Percentiles rank a stretch among this genome's conserved stretches.
Conservation (phyloP, 768 basidiomycete genomes). For the Termitomyces sp. region DNA sequence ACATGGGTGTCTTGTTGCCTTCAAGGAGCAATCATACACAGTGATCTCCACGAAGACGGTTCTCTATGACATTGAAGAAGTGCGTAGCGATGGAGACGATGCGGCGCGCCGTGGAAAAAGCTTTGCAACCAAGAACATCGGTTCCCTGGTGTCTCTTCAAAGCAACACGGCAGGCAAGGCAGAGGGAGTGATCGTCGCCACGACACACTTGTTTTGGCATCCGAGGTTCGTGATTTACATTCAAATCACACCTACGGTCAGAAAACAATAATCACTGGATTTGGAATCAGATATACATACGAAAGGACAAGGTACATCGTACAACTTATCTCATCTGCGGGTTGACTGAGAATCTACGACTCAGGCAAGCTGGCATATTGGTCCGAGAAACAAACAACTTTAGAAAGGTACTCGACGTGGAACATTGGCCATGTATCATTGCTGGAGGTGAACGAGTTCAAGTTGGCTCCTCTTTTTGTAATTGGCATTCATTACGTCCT, state of each 20-base stretch:
- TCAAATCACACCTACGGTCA: too few relatives aligned
- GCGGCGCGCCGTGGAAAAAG: constrained; percentile 44
- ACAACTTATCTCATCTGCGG: neutral
- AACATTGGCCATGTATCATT: constrained; percentile 73
- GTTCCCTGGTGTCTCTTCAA: constrained; percentile 62
- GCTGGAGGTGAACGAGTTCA: constrained; percentile 59
- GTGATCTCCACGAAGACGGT: constrained; percentile 43
- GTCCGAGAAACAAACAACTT: constrained; percentile 58
- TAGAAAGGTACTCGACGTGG: constrained; percentile 34
- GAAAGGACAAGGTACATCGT: constrained; percentile 64
- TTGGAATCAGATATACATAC: constrained; percentile 55
- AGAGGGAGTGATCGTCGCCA: constrained; percentile 69
- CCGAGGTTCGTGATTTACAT: constrained; percentile 50
- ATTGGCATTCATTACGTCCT: neutral
- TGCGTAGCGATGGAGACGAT: constrained; percentile 32
- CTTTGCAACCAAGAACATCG: constrained; percentile 78
- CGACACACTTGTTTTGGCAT: constrained; percentile 96
- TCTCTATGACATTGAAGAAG: constrained; percentile 61
- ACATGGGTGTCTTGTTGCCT: constrained; percentile 85
- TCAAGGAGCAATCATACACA: constrained; percentile 45
- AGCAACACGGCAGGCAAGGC: constrained; percentile 24
- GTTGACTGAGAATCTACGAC: neutral
- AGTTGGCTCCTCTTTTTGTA: neutral
- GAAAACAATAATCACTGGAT: neutral
- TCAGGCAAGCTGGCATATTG: constrained; percentile 74